Conservation (phyloP, 2,329 filamentous ascomycete genomes). For the Botrytis fragariae region DNA sequence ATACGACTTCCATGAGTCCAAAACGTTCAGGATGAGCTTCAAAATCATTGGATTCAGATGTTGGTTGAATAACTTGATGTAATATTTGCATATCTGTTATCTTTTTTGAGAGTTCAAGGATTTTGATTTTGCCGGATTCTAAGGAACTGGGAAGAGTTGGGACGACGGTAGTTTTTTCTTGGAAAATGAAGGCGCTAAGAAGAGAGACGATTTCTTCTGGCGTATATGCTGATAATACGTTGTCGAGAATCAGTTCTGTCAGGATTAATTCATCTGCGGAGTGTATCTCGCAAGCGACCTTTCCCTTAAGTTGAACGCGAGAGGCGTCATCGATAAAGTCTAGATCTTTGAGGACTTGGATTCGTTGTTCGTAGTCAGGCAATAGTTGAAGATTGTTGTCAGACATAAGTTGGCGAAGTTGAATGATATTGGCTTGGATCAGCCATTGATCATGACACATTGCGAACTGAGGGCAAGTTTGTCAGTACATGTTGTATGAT, state of each 20-base stretch:
- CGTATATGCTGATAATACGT: slow-evolving; percentile 91
- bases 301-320: slow-evolving; percentile 93
- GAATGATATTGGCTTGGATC: slow-evolving; percentile 87
- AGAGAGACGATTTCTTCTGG: slow-evolving; percentile 95
- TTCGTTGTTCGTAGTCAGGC: slow-evolving; percentile 94
- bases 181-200: slow-evolving; percentile 92
- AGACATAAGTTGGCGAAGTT: slow-evolving; percentile 84
- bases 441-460: slow-evolving; percentile 98
- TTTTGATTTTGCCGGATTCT: slow-evolving; percentile 78
- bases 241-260: slow-evolving; percentile 94
- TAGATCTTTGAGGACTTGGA: slow-evolving; percentile 86
- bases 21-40: slow-evolving; percentile 76
- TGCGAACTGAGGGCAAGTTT: slow-evolving; percentile 60
- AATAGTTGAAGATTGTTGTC: slow-evolving; percentile 95
- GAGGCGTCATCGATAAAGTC: slow-evolving; percentile 85
- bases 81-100: slow-evolving; percentile 86
- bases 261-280: slow-evolving; percentile 94
- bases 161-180: slow-evolving; percentile 85
- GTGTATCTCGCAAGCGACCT: slow-evolving; percentile 97
- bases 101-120: slow-evolving; percentile 87
- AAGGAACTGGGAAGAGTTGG: slow-evolving; percentile 80
- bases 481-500: neutral
- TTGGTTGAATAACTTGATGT: slow-evolving; percentile 86
- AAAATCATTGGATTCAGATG: slow-evolving; percentile 91
- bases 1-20: slow-evolving; percentile 94